These are phyloP conservation scores for Saturnispora dispora DNA, from an alignment of 805 yeast genomes.

Conservation along the genomic window DNA sequence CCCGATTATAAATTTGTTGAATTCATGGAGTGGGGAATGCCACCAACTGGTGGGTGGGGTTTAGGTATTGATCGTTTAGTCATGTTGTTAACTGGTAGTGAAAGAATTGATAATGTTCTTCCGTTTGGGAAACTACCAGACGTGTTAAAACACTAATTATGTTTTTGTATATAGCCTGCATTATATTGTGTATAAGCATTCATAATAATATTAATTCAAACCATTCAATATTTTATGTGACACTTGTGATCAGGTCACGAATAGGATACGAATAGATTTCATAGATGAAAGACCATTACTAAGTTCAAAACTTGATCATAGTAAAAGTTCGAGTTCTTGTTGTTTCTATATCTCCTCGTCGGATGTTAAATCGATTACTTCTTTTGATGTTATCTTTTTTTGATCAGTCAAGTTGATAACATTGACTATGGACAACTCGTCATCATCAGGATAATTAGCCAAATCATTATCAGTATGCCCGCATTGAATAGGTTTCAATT, in stretches of 20 bases:
- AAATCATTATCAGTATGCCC: slow-evolving; percentile 15
- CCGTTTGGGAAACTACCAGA: slow-evolving; percentile 68
- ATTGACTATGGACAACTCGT: slow-evolving; percentile 35
- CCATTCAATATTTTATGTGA: not conserved
- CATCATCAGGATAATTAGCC: slow-evolving; percentile 31
- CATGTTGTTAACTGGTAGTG: slow-evolving; percentile 61
- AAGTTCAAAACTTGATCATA: too few relatives aligned
- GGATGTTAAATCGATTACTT: not conserved
- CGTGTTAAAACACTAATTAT: slow-evolving; percentile 47
- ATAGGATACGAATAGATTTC: too few relatives aligned
- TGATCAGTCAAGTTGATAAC: slow-evolving; percentile 17
- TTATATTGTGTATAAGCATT: not conserved
- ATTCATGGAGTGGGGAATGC: slow-evolving; percentile 86
- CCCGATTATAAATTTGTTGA: slow-evolving; percentile 68
- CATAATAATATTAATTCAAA: too few relatives aligned
- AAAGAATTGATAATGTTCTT: slow-evolving; percentile 66
- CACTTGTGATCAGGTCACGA: too few relatives aligned
- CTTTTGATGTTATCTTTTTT: slow-evolving; percentile 4
- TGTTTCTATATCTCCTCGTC: not conserved
- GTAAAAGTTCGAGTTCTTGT: too few relatives aligned
- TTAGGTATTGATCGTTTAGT: slow-evolving; percentile 83
- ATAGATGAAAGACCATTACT: not conserved
- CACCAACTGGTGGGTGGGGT: slow-evolving; percentile 99
- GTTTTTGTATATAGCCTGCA: not conserved
- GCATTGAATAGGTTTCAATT: slow-evolving; percentile 39